Conservation (phyloP, 805 yeast genomes). For the Candida argentea region DNA sequence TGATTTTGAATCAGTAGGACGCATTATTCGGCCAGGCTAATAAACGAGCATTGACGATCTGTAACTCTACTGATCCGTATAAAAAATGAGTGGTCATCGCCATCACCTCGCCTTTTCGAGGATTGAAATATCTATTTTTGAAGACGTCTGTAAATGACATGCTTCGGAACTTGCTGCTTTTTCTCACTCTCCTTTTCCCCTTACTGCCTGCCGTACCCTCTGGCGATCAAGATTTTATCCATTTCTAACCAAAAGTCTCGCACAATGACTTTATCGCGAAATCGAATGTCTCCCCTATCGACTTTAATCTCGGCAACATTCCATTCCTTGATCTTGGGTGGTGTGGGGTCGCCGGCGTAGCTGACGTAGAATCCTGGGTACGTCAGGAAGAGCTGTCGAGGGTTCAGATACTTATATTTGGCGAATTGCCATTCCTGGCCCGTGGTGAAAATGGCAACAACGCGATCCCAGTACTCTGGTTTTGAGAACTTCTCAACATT, state of each 20-base stretch:
- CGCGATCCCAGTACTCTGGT: conserved; percentile 97
- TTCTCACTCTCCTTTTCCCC: no score
- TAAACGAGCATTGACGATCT: no score
- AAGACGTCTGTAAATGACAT: no score
- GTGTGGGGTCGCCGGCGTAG: conserved; percentile 71
- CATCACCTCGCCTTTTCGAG: no score
- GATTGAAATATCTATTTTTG: no score
- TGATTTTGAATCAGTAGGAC: no score
- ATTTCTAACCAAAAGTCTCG: conserved; percentile 78
- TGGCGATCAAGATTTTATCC: conserved; percentile 60
- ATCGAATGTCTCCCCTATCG: conserved; percentile 70
- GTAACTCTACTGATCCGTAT: no score
- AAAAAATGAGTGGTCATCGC: background rate
- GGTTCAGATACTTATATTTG: conserved; percentile 73
- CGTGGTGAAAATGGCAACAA: conserved; percentile 89
- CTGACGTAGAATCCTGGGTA: conserved; percentile 75
- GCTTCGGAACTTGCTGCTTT: no score
- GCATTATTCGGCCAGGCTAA: no score
- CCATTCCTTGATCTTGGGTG: conserved; percentile 74
- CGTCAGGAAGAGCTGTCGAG: conserved; percentile 70
- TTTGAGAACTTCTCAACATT: conserved; percentile 74
- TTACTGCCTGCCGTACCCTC: conserved; percentile 42
- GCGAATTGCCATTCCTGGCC: conserved; percentile 98
- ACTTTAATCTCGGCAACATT: conserved; percentile 70
- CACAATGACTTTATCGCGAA: conserved; percentile 80